Conservation (phyloP, 495 filamentous ascomycete genomes). For the Haplographium delicatum region DNA sequence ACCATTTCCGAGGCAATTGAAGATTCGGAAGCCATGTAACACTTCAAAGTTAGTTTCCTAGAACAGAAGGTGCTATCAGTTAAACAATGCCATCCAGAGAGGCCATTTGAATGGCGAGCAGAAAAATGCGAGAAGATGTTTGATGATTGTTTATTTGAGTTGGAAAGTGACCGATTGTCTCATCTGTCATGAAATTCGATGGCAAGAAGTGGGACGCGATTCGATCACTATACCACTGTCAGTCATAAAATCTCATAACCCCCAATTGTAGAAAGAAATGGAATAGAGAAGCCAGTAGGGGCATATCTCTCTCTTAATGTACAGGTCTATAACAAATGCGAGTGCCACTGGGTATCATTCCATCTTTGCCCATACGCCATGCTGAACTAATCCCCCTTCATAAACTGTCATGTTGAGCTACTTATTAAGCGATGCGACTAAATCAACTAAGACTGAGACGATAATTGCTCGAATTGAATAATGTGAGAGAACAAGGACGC, state of each 20-base stretch:
- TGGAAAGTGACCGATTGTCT: conserved; percentile 19
- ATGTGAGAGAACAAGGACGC: not conserved
- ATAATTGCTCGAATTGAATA: too few species aligned
- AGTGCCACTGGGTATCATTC: conserved; percentile 23
- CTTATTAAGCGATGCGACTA: conserved; percentile 1
- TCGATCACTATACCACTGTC: conserved; percentile 25
- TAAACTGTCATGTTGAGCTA: conserved; percentile 9
- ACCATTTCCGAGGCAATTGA: not conserved
- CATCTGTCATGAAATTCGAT: conserved; percentile 8
- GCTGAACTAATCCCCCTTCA: conserved; percentile 5
- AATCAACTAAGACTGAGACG: too few species aligned
- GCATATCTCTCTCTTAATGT: conserved; percentile 15
- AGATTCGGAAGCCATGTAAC: not conserved
- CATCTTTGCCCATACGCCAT: conserved; percentile 21
- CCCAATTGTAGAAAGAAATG: conserved; percentile 4
- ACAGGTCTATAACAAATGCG: conserved; percentile 16
- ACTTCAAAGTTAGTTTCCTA: conserved; percentile 2
- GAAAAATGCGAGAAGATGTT: not conserved
- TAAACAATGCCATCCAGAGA: conserved; percentile 8
- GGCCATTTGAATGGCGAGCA: not conserved
- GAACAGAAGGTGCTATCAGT: conserved; percentile 12
- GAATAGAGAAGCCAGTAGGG: conserved; percentile 7
- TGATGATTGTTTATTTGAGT: not conserved
- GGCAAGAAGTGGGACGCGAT: conserved; percentile 2
- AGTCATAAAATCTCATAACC: conserved; percentile 14